Evolutionary conservation across 2,329 filamentous ascomycete genomes (phyloP), one percentile per base, ranked within the genome.

Genomic region (Cytospora piceae): DNA sequence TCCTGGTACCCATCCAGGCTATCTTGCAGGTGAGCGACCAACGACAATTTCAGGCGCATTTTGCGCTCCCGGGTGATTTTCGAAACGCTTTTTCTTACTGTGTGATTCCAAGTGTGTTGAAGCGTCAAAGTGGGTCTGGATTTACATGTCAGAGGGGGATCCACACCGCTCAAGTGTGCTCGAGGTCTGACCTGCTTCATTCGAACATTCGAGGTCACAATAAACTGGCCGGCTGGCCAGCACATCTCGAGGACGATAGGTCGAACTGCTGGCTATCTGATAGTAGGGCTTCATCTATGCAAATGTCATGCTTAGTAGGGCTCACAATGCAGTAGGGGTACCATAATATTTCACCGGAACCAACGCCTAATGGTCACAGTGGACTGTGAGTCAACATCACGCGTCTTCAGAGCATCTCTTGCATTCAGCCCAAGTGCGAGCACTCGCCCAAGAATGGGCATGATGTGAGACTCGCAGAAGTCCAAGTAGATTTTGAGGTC

Each of bases 11-110:
- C 27, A 29, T 29, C 27, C 27, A 29, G 27, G 27, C 27, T 29
- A 29, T 29, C 24, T 54, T 63, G 61, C 61, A 63, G 53, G 61
- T 52, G 22, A 63, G 61, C 61, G 12, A 37, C 61, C 61, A 63
- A 57, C 61, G 39, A 39, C 39, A 27, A 49, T 57, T 57, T 63
- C 61, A 39, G 29, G 60, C 60, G 60, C 60, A 22, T 49, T 49
- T 51, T 63, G 53, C 60, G 60, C 52, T 37, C 60, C 14, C 42
- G 8, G 55, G 39, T n/a, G 52, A 29, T 29, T 56, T 20, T n/a
- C 39, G 8, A 42, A 9, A 24, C 46, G n/a, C 46, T 2, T 0
- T 24, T 24, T 24, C n/a, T 49, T 11, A 49, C 11, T 14, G 46
- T 49, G 11, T 24, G 46, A 24, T 22, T 14, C 11, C n/a, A 22